Evolutionary conservation across 805 yeast genomes (phyloP).

Genomic region (Nakazawaea holstii): DNA sequence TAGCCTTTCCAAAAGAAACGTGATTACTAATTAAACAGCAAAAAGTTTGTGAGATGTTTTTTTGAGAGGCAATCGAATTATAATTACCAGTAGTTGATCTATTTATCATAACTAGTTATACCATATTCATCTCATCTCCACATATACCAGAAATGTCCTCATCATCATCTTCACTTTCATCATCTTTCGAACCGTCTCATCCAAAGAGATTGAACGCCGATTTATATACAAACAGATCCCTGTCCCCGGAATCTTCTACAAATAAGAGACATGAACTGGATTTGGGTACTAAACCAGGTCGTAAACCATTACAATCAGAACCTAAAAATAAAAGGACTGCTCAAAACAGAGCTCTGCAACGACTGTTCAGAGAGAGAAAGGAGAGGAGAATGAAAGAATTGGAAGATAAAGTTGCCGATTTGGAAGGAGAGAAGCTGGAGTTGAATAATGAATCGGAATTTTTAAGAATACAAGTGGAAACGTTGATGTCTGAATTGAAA

Average conservation of each 20-base stretch:
- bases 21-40: no score
- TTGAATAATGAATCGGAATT: constrained; percentile 70
- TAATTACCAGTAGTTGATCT: no score
- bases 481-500: constrained; percentile 65
- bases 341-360: constrained; percentile 97
- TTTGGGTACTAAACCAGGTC: constrained; percentile 53
- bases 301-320: constrained; percentile 67
- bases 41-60: no score
- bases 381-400: constrained; percentile 82
- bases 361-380: constrained; percentile 93
- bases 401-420: constrained; percentile 65
- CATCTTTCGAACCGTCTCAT: background rate
- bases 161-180: background rate
- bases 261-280: constrained; percentile 9
- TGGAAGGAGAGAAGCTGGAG: constrained; percentile 68
- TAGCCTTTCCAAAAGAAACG: no score
- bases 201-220: background rate
- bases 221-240: background rate
- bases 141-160: background rate
- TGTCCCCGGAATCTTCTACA: background rate
- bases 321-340: constrained; percentile 90
- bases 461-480: constrained; percentile 68
- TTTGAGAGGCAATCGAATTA: no score
- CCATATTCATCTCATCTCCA: no score
- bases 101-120: no score